A percentile compares a stretch with the other conserved stretches of the same genome.
Evolutionary conservation across 805 yeast genomes (phyloP).

Genomic region (Candida jianshihensis): DNA sequence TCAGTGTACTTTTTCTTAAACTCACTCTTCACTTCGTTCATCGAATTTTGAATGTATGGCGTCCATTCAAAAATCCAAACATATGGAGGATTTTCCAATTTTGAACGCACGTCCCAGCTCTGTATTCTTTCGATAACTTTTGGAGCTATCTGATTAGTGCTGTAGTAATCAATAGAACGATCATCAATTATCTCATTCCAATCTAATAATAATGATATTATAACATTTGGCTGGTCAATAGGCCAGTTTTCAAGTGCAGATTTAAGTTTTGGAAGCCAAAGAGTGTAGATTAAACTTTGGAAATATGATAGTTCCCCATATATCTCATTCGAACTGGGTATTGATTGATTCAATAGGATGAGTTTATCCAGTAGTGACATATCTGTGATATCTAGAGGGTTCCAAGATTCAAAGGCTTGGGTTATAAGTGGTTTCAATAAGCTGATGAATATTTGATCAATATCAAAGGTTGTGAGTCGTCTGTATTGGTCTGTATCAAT

Average conservation of each 20-base stretch:
- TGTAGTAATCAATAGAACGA: slow-evolving; percentile 22
- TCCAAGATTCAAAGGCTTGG: slow-evolving; percentile 27
- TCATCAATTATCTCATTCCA: slow-evolving; percentile 34
- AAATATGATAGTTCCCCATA: slow-evolving; percentile 20
- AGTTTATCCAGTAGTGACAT: slow-evolving; percentile 25
- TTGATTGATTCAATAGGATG: slow-evolving; percentile 19
- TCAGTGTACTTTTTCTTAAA: slow-evolving; percentile 21
- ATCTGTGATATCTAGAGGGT: slow-evolving; percentile 27
- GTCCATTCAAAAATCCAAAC: slow-evolving; percentile 35
- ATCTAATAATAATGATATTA: slow-evolving; percentile 31
- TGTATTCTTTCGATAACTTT: slow-evolving; percentile 27
- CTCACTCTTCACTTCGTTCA: slow-evolving; percentile 13
- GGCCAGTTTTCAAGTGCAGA: slow-evolving; percentile 31
- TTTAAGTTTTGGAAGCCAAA: slow-evolving; percentile 30
- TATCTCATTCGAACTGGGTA: slow-evolving; percentile 4
- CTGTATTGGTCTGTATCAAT: background rate
- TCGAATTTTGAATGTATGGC: slow-evolving; percentile 19
- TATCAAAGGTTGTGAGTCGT: slow-evolving; percentile 1
- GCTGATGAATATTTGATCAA: slow-evolving; percentile 14
- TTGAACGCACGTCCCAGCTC: slow-evolving; percentile 26
- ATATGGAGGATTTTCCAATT: slow-evolving; percentile 11
- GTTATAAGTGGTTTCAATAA: slow-evolving; percentile 17
- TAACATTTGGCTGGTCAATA: slow-evolving; percentile 30
- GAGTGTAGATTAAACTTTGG: slow-evolving; percentile 28
- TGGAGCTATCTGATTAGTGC: slow-evolving; percentile 29